Conservation (phyloP, 2,329 filamentous ascomycete genomes). For the Neonectria neomacrospora region DNA sequence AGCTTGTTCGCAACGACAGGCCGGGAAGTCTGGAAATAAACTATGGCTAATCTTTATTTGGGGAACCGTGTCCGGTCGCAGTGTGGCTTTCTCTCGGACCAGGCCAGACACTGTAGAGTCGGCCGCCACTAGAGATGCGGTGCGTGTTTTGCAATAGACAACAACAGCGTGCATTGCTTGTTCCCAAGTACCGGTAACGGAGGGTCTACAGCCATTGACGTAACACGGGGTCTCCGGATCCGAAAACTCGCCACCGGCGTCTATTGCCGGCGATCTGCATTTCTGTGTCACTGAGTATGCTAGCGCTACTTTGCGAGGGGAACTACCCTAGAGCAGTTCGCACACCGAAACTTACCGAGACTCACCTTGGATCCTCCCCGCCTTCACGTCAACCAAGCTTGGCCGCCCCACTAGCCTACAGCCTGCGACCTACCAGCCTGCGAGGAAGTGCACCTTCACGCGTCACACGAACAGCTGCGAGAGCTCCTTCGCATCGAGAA, state of each 20-base stretch:
- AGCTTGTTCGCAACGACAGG: conserved; percentile 8
- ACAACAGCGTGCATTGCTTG: not conserved
- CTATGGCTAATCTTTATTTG: not conserved
- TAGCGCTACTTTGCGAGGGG: not conserved
- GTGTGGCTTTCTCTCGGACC: not conserved
- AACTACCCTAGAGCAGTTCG: not conserved
- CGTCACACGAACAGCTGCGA: conserved; percentile 35
- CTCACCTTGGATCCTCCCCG: conserved; percentile 4
- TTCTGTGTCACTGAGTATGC: not conserved
- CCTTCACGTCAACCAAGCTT: conserved; percentile 1
- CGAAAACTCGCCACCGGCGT: not conserved
- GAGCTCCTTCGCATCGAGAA: conserved; percentile 33
- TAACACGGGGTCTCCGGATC: conserved; percentile 1
- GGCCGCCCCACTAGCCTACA: conserved; percentile 22
- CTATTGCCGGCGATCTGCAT: not conserved
- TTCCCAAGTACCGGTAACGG: conserved; percentile 16
- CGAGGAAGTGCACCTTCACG: conserved; percentile 21
- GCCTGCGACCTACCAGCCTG: conserved; percentile 8
- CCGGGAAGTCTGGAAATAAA: not conserved
- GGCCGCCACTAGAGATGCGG: conserved; percentile 7
- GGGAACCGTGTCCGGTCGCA: not conserved
- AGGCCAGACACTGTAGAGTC: conserved; percentile 9
- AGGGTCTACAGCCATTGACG: not conserved
- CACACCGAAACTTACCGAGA: conserved; percentile 3
- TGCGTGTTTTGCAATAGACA: not conserved